These are phyloP conservation scores for Hericium erinaceus DNA, from an alignment of 768 basidiomycete species.

Conservation along the genomic window DNA sequence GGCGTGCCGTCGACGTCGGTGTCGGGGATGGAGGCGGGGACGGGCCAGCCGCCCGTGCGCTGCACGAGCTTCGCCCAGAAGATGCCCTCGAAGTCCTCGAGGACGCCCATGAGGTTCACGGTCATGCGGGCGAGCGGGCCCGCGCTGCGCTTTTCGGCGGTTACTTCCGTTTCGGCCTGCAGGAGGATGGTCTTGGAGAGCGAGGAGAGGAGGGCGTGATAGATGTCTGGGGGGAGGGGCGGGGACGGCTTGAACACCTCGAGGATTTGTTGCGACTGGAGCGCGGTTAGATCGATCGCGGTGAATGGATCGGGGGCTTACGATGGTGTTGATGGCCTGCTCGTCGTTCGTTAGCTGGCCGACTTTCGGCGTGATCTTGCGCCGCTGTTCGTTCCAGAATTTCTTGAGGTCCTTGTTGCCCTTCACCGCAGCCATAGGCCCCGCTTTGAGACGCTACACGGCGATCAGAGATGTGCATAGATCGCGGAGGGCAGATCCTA, in stretches of 20 bases:
- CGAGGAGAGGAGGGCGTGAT: conserved; percentile 75
- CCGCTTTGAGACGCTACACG: conserved; percentile 51
- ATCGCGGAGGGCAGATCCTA: conserved; percentile 18
- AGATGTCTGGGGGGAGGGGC: conserved; percentile 33
- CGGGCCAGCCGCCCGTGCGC: conserved; percentile 80
- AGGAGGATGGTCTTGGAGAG: conserved; percentile 80
- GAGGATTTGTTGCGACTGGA: conserved; percentile 32
- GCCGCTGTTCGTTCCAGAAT: conserved; percentile 57
- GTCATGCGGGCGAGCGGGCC: conserved; percentile 74
- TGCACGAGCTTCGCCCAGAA: conserved; percentile 84
- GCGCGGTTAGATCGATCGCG: conserved; percentile 10
- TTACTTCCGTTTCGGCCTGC: conserved; percentile 91
- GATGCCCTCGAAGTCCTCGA: conserved; percentile 55
- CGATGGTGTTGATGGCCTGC: conserved; percentile 52
- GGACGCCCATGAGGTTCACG: conserved; percentile 50
- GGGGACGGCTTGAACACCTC: conserved; percentile 29
- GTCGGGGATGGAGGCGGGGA: conserved; percentile 54
- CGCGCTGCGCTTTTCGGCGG: conserved; percentile 80
- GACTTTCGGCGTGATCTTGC: conserved; percentile 79
- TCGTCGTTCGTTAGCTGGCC: conserved; percentile 77
- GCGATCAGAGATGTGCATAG: conserved; percentile 7
- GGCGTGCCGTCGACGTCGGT: conserved; percentile 39
- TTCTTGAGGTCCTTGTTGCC: conserved; percentile 41
- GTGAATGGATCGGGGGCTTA: conserved; percentile 26
- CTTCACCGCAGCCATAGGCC: conserved; percentile 59